These are phyloP conservation scores for Penicillium sp. DNA, from an alignment of 2,329 filamentous ascomycete species.

Conservation along the genomic window DNA sequence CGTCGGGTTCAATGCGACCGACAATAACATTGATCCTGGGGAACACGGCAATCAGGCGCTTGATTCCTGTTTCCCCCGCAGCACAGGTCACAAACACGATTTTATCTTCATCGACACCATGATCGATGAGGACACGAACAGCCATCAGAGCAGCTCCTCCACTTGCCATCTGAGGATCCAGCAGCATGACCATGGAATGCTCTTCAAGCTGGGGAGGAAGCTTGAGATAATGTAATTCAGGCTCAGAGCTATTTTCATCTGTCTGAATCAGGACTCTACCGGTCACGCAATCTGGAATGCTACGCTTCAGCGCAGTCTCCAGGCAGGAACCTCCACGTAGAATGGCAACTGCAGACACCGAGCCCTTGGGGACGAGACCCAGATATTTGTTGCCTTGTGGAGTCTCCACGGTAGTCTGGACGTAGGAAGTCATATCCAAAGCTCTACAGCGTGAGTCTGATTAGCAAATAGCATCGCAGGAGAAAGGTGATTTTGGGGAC, in stretches of 20 bases:
- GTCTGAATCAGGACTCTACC: slow-evolving; percentile 89
- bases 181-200: slow-evolving; percentile 74
- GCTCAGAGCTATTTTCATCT: slow-evolving; percentile 75
- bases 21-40: slow-evolving; percentile 82
- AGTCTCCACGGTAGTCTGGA: slow-evolving; percentile 59
- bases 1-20: slow-evolving; percentile 71
- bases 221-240: slow-evolving; percentile 84
- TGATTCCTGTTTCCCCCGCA: slow-evolving; percentile 75
- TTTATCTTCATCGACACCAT: slow-evolving; percentile 74
- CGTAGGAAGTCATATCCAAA: slow-evolving; percentile 69
- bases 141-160: slow-evolving; percentile 87
- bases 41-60: slow-evolving; percentile 81
- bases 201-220: slow-evolving; percentile 66
- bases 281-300: slow-evolving; percentile 86
- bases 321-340: slow-evolving; percentile 83
- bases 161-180: slow-evolving; percentile 92
- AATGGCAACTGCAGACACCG: slow-evolving; percentile 78
- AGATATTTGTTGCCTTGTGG: slow-evolving; percentile 63
- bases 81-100: slow-evolving; percentile 94
- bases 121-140: slow-evolving; percentile 89
- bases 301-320: slow-evolving; percentile 79
- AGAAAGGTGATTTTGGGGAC: not conserved
- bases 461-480: slow-evolving; percentile 1
- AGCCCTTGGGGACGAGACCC: slow-evolving; percentile 65
- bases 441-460: slow-evolving; percentile 46